Percentiles rank a stretch among this genome's conserved stretches.
phyloP scores from a whole-genome alignment of 345 rosid species.

The Cardamine resedifolia region DNA sequence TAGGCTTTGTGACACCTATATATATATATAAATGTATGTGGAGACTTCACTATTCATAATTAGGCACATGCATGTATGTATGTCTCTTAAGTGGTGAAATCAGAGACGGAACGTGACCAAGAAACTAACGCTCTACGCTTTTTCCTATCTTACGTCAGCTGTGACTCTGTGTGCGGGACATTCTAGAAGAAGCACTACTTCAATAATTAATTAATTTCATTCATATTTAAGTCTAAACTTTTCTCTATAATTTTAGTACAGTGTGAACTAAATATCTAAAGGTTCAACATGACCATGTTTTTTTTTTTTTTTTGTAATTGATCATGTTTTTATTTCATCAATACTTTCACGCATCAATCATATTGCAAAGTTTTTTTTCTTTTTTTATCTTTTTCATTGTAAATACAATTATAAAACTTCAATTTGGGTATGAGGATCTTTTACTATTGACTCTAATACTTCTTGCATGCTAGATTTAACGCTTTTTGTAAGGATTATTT shows the following conservation, averaged over 20 bases:
- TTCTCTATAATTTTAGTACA: neutral
- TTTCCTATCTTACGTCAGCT: slow-evolving; percentile 28
- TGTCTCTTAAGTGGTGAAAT: slow-evolving; percentile 24
- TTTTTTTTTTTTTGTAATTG: no score
- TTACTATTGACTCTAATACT: neutral
- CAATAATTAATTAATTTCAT: no score
- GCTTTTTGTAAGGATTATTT: neutral
- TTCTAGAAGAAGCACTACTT: slow-evolving; percentile 30
- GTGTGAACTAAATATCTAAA: slow-evolving; percentile 22
- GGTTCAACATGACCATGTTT: neutral
- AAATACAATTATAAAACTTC: neutral
- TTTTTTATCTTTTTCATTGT: neutral
- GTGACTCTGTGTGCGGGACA: slow-evolving; percentile 9
- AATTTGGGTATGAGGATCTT: neutral
- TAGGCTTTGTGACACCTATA: slow-evolving; percentile 10
- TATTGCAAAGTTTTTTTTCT: neutral
- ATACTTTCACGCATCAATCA: neutral
- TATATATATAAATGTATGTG: slow-evolving; percentile 4
- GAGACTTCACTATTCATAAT: slow-evolving; percentile 2
- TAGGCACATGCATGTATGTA: slow-evolving; percentile 13
- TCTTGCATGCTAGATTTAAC: neutral
- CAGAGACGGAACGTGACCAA: slow-evolving; percentile 32
- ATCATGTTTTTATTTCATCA: neutral
- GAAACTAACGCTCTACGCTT: neutral
- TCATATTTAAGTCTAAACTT: neutral